Percentiles rank a stretch among this genome's conserved stretches.
phyloP scores from a whole-genome alignment of 805 yeast genomes.

The Schwanniomyces polymorphus region DNA sequence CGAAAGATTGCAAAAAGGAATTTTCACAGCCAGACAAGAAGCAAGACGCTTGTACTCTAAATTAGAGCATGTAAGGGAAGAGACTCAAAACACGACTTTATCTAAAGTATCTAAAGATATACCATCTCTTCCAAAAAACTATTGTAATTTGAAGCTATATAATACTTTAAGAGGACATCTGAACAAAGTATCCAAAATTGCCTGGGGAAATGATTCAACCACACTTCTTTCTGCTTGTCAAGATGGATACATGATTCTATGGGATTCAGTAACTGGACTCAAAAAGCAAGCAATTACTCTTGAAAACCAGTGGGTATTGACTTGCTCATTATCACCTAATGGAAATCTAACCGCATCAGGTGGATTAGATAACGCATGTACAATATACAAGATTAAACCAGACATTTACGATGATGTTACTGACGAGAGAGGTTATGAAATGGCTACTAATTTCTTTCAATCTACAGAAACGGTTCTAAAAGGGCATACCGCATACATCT shows the following conservation, averaged over 20 bases:
- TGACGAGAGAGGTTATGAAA: conserved; percentile 3
- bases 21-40: conserved; percentile 39
- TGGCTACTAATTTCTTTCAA: conserved; percentile 16
- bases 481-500: conserved; percentile 82
- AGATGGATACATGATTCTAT: conserved; percentile 80
- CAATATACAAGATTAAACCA: conserved; percentile 52
- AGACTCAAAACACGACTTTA: conserved; percentile 48
- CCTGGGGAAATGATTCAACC: conserved; percentile 67
- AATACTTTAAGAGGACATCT: conserved; percentile 61
- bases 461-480: conserved; percentile 56
- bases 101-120: conserved; percentile 35
- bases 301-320: conserved; percentile 76
- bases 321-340: conserved; percentile 71
- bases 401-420: conserved; percentile 5
- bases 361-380: conserved; percentile 78
- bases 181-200: conserved; percentile 66
- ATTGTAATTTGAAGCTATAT: conserved; percentile 28
- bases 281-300: conserved; percentile 71
- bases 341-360: conserved; percentile 72
- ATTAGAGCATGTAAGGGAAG: conserved; percentile 43
- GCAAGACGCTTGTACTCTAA: conserved; percentile 50
- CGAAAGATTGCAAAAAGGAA: conserved; percentile 8
- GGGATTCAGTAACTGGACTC: conserved; percentile 77
- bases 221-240: conserved; percentile 73
- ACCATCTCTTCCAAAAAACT: conserved; percentile 28